Evolutionary conservation across 768 basidiomycete genomes (phyloP), one percentile per base, ranked within the genome.

Genomic region (Obba rivulosa): DNA sequence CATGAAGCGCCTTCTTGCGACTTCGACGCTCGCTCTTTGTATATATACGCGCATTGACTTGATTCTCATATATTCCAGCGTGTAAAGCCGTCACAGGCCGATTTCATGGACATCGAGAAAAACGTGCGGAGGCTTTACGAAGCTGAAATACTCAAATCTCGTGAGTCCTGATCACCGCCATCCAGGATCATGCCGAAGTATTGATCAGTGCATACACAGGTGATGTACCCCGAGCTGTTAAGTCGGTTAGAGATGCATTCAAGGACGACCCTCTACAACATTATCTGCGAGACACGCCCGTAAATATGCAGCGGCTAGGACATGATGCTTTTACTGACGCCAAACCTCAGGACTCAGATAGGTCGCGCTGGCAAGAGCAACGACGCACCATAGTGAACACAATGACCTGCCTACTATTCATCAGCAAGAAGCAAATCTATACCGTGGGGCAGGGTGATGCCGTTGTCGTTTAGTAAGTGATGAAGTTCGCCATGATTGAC

Each of bases 251-350:
- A 1, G 42, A 42, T 10, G 46, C 51, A 4, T 48, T 52, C 28
- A 17, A 38, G 2, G n/a, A 48, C 11, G 46, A 52, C 36, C n/a
- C 41, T 3, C 16, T 41, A 5, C 17, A 11, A 10, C 2, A 31
- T 14, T 45, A 45, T 16, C 17, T 45, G 8, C 17, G 40, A 42
- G 51, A 23, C n/a, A 28, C 43, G 40, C 38, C 47, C 34, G 22
- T 17, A 35, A 17, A 46, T 41, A 28, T 16, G 40, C 47, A 2
- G 13, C 18, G 8, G 18, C 23, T 1, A 13, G 13, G 28, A 25
- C 16, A 10, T 10, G 20, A 16, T 16, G 13, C 18, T 13, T 17
- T 18, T 11, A 18, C 9, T 21, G 35, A 24, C 25, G 3, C 8
- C 31, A 8, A 9, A 16, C 10, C 10, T 4, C 22, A 54, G 49